Evolutionary conservation across 139 green algal species (phyloP), one percentile per base, ranked within the genome.

Genomic region (Chlorella sp.): DNA sequence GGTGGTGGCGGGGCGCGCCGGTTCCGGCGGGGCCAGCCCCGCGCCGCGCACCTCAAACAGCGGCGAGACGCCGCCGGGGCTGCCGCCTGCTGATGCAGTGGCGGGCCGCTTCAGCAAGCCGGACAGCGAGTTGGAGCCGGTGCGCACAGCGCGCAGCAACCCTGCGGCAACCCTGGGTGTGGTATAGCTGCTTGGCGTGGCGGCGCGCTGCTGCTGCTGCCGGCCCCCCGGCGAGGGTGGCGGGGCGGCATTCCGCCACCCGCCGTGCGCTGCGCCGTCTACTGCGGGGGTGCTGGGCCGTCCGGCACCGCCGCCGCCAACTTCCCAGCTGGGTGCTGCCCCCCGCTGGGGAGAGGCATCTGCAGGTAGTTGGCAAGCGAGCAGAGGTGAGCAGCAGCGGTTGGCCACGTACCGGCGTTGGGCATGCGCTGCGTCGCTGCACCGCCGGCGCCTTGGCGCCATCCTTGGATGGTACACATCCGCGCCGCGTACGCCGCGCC

Each of bases 31-130:
- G 64, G 81, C 22, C 30, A 88, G 28, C 30, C 64, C 85, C 9
- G 85, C 85, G 30, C 85, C 85, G 32, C 85, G 40, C 69, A 88
- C 37, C 85, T 88, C 85, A 69, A 88, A 88, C 26, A 88, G 37
- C 40, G 84, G 84, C 64, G 83, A 69, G 57, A 40, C 78, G 39
- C 42, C 81, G 24, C 26, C 83, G 0, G 64, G 83, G 82, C 60
- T 76, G 82, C 57, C 34, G 57, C 2, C 81, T 39, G 60, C 64
- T 4, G 83, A 15, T 42, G 34, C 82, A 1, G 82, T 87, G 82
- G 48, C 82, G 4, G 82, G 82, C 34, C 83, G 64, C 83, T 80
- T 79, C 40, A 88, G 40, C 69, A 88, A 71, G 69, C 85, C 85
- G 3, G 69, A 75, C 11, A 88, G 85, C 7, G 85, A 88, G 68